Base-by-base conservation (phyloP, 2,329 filamentous ascomycete genomes). In the Colletotrichum sp. region DNA sequence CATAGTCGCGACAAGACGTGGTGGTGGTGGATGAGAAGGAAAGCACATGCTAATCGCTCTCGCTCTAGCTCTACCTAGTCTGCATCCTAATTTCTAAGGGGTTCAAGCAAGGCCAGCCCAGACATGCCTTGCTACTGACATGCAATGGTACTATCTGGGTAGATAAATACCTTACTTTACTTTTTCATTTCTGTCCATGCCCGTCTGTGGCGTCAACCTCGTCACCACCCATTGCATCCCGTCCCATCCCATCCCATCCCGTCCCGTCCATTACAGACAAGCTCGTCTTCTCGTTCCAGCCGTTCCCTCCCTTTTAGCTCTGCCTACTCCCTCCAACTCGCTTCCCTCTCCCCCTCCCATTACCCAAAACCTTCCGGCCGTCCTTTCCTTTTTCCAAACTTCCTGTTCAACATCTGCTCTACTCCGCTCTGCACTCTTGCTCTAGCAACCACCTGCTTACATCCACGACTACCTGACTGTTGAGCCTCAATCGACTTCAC, bases 191-290 rank as follows among this genome's bases (percentile, higher is more conserved):
- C 68, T 66, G 68, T 72, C 72, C 72, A 72, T 75, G 55, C 52
- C 61, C 61, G 43, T 68, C 39, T 72, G 73, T 75, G 73, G 73
- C 73, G 73, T 68, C 70, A 63, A 75, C 43, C 73, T 75, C 73
- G 73, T 75, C 72, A 75, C 55, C 72, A 75, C 36, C 60, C n/a
- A 36, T 30, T 32, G 52, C 57, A 72, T 68, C 55, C 34, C 18
- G 39, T 43, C 18, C 39, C 39, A 43, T 57, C 52, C 52, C 52
- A 21, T 30, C 57, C 57, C 24, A 32, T 61, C n/a, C 16, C 59
- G 21, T 34, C 52, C 52, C n/a, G 52, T 57, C 59, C 59, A 70
- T 64, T 67, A 32, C 69, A 72, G 30, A 72, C 63, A 72, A 59
- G 59, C 55, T 70, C 65, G 26, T 67, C 71, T 70, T 57, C 28